Evolutionary conservation across 2,329 filamentous ascomycete genomes (phyloP), one percentile per base, ranked within the genome.

Genomic region (Colletotrichum magnum): DNA sequence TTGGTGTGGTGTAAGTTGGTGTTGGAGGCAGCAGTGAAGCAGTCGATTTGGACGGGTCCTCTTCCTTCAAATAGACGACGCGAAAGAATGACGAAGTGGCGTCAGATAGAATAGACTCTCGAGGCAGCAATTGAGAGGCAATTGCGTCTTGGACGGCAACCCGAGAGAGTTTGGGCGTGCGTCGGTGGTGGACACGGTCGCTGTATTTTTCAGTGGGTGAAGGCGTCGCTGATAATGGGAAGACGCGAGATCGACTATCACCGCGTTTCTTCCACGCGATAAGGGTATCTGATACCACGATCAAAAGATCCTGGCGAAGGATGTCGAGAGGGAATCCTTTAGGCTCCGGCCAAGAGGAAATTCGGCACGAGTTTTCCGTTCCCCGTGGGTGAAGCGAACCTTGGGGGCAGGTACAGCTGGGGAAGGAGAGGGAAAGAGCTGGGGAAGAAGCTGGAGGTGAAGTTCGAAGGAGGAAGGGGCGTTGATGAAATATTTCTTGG

Each of bases 401-500:
- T 61, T 15, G 39, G 28, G 28, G n/a, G 51, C 28, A 61, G 57
- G 45, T 50, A 45, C 45, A 51, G 13, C 57, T 61, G 62, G 67
- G 62, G 62, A 60, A 57, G 36, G 61, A 56, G 54, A 65, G 50
- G 32, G 41, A 65, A 51, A 69, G 26, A 21, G 52, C 62, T 57
- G 62, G 67, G 67, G 62, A 52, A 61, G n/a, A 36, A 32, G n/a
- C 43, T 52, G 39, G 5, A n/a, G 15, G 24, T 32, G 6, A 43
- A 60, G 13, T 9, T 21, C 18, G 57, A 67, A 21, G 36, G 32
- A 36, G 56, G 62, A 56, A 57, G 57, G 21, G 67, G 41, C 51
- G 51, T 47, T 32, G 57, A 61, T 67, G 51, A 69, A 69, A 67
- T 69, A 67, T 69, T 50, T 59, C 67, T 61, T 57, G 62, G 56